These are phyloP conservation scores for Podila minutissima DNA, from an alignment of 192 early-diverging fungal genomes.

Conservation along the genomic window DNA sequence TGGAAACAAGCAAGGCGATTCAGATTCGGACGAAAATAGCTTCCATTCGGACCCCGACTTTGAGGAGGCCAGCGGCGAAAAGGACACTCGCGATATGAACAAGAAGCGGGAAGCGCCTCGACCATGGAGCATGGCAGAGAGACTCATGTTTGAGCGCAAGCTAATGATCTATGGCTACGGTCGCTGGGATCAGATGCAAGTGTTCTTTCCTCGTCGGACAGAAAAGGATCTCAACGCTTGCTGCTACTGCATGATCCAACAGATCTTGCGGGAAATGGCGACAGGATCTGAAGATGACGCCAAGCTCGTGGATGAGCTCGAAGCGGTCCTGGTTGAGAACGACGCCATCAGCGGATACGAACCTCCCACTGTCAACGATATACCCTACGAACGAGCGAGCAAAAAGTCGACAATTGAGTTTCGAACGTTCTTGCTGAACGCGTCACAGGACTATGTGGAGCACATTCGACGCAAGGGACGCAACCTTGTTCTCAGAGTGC, in stretches of 20 bases:
- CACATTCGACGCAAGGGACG: constrained; percentile 72
- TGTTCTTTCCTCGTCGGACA: constrained; percentile 64
- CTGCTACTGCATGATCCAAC: constrained; percentile 59
- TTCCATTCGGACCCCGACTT: constrained; percentile 60
- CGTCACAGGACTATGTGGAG: constrained; percentile 78
- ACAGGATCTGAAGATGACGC: constrained; percentile 65
- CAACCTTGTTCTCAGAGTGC: constrained; percentile 77
- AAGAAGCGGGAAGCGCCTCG: constrained; percentile 54
- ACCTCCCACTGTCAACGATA: constrained; percentile 51
- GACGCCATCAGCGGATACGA: constrained; percentile 54
- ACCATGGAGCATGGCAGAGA: constrained; percentile 65
- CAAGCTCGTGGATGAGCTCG: constrained; percentile 71
- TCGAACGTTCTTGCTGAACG: constrained; percentile 74
- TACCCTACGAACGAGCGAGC: constrained; percentile 72
- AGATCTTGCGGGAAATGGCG: constrained; percentile 59
- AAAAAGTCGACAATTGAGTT: constrained; percentile 73
- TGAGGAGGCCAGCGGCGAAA: constrained; percentile 39
- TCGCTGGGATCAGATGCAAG: constrained; percentile 71
- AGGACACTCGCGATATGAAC: constrained; percentile 46
- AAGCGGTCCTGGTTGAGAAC: constrained; percentile 54
- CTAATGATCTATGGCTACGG: constrained; percentile 73
- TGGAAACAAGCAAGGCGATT: constrained; percentile 52
- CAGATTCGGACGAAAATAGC: constrained; percentile 56
- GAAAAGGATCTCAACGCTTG: constrained; percentile 68
- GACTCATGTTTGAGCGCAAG: constrained; percentile 65